These are phyloP conservation scores for Russula abietina DNA, from an alignment of 768 basidiomycete species.

Conservation along the genomic window DNA sequence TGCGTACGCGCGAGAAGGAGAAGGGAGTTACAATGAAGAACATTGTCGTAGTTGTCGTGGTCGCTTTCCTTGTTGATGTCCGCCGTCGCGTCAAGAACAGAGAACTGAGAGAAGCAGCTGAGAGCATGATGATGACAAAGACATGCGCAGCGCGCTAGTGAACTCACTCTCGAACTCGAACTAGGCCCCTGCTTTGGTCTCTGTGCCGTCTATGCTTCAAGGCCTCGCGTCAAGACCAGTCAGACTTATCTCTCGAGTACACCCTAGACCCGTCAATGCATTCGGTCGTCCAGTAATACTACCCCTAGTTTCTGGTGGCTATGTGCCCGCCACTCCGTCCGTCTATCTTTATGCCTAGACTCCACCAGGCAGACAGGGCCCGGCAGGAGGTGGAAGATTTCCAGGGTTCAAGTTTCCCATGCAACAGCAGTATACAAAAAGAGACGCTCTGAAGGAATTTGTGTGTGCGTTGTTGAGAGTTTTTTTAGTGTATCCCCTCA, in stretches of 20 bases:
- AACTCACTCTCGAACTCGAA: too few species aligned
- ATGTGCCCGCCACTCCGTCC: background rate
- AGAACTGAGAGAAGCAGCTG: too few species aligned
- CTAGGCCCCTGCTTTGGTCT: too few species aligned
- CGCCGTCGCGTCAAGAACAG: background rate
- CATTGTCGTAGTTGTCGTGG: conserved; percentile 4
- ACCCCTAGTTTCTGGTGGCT: background rate
- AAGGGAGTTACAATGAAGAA: too few species aligned
- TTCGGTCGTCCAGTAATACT: background rate
- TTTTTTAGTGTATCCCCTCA: background rate
- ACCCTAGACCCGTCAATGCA: background rate
- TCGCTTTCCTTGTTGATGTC: too few species aligned
- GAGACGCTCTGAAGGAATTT: conserved; percentile 81
- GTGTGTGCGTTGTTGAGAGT: conserved; percentile 32
- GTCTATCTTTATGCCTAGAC: conserved; percentile 43
- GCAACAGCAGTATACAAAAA: conserved; percentile 62
- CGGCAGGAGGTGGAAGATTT: conserved; percentile 44
- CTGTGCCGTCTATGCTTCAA: too few species aligned
- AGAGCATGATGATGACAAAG: background rate
- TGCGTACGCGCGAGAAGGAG: background rate
- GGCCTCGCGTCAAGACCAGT: too few species aligned
- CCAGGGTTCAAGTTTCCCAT: conserved; percentile 47
- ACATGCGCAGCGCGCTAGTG: too few species aligned
- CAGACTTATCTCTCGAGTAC: too few species aligned
- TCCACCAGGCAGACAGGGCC: conserved; percentile 35